phyloP scores from a whole-genome alignment of 805 yeast species.

The Clavispora vitiphila region DNA sequence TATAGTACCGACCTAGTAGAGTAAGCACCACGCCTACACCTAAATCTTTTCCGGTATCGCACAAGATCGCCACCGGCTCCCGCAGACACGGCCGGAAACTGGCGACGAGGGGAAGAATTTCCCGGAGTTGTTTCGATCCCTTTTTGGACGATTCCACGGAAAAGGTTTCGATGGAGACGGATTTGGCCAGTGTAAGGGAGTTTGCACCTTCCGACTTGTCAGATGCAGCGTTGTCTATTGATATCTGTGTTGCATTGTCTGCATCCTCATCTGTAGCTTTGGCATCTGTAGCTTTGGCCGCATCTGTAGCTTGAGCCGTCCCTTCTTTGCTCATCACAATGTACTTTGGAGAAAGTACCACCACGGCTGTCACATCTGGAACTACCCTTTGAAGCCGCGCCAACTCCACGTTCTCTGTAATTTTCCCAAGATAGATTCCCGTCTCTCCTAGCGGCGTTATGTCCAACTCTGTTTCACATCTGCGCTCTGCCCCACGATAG shows the following conservation, averaged over 20 bases:
- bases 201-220: too few species aligned
- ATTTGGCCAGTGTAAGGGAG: too few species aligned
- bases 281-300: too few species aligned
- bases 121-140: constrained; percentile 60
- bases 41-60: constrained; percentile 64
- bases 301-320: too few species aligned
- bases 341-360: constrained; percentile 21
- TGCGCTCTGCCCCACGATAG: constrained; percentile 2
- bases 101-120: constrained; percentile 30
- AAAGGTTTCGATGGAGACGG: constrained; percentile 14
- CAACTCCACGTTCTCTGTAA: constrained; percentile 14
- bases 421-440: constrained; percentile 24
- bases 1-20: constrained; percentile 44
- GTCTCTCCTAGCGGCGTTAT: constrained; percentile 18
- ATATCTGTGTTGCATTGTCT: too few species aligned
- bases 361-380: constrained; percentile 10
- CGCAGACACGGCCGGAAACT: background rate
- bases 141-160: constrained; percentile 44
- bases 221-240: too few species aligned
- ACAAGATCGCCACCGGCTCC: constrained; percentile 39
- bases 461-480: constrained; percentile 5
- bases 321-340: background rate
- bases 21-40: constrained; percentile 57
- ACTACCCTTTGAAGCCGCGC: background rate
- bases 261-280: too few species aligned